phyloP scores from a whole-genome alignment of 2,329 filamentous ascomycete species.

The Pyricularia grisea region DNA sequence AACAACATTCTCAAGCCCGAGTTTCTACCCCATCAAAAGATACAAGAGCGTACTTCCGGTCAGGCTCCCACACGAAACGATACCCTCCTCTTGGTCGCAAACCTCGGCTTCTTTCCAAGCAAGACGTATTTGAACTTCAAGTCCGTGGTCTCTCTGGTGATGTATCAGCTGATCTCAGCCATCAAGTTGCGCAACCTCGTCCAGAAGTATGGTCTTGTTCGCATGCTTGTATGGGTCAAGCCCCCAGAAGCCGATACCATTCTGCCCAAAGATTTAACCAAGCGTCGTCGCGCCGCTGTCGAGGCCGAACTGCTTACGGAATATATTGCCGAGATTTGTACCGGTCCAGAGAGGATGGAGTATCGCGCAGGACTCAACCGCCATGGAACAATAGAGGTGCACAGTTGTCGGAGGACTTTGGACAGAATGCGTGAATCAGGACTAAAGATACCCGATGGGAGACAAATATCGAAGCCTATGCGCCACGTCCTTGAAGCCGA shows the following conservation, averaged over 20 bases:
- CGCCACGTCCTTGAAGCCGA: constrained; percentile 10
- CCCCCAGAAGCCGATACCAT: constrained; percentile 48
- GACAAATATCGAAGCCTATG: constrained; percentile 26
- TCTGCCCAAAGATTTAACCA: constrained; percentile 49
- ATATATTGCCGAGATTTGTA: constrained; percentile 44
- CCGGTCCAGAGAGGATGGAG: not conserved
- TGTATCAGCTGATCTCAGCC: constrained; percentile 52
- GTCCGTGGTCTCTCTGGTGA: constrained; percentile 46
- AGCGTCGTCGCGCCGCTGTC: constrained; percentile 46
- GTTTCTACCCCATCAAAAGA: constrained; percentile 45
- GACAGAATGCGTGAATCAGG: constrained; percentile 36
- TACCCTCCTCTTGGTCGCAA: constrained; percentile 63
- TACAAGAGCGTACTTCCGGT: constrained; percentile 24
- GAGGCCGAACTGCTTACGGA: constrained; percentile 53
- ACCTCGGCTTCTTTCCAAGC: constrained; percentile 48
- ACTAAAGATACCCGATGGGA: constrained; percentile 31
- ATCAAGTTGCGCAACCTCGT: constrained; percentile 52
- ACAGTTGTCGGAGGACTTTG: constrained; percentile 29
- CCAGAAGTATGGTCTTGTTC: constrained; percentile 68
- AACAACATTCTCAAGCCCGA: constrained; percentile 38
- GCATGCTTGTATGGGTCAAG: constrained; percentile 66
- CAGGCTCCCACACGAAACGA: constrained; percentile 50
- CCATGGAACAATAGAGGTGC: constrained; percentile 34
- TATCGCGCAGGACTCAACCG: constrained; percentile 11
- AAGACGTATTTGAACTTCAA: constrained; percentile 40